Base-by-base conservation (phyloP, 352 stramenopile species). In the Phytophthora pseudosyringae region DNA sequence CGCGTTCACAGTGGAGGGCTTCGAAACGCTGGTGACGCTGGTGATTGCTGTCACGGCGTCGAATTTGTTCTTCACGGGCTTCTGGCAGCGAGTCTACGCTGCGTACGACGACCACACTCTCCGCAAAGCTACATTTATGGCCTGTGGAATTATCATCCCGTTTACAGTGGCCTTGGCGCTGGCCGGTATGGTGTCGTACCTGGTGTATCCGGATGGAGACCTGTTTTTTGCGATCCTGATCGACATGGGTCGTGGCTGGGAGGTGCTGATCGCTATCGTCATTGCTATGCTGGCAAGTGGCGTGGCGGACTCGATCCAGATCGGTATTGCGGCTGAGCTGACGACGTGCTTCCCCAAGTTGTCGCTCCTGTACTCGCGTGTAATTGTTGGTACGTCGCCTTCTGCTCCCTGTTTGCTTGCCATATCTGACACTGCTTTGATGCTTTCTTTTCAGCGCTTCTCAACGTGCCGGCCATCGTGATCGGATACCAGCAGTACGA, bases 41-140 rank as follows among this genome's bases (percentile, higher is more conserved):
- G 71, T 77, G 11, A 89, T 93, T 51, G 84, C 85, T 13, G 63
- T 91, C 4, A 78, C 71, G 9, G 72, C 82, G 12, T 78, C 82
- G 13, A 91, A 88, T 47, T 59, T 93, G 13, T 93, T 93, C 69
- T 89, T 91, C 69, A 91, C 85, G 51, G 85, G 81, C 52, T 93
- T 86, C 54, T 93, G 85, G 85, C 85, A 91, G 65, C 82, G 85
- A 41, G 83, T 91, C 41, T 92, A 85, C 60, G 63, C 79, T 0
- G 81, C 78, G 9, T 79, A 85, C 8, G 78, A 88, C 66, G 74
- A 91, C 59, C 48, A 50, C 11, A 89, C 81, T 6, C 59, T 93
- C 18, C 71, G 66, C 45, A 78, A 73, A 25, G 81, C 70, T n/a
- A 67, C 78, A 2, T 58, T 74, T n/a, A 67, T 81, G 31, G 73